These are phyloP conservation scores for Barnettozyma californica DNA, from an alignment of 805 yeast genomes.

Conservation along the genomic window DNA sequence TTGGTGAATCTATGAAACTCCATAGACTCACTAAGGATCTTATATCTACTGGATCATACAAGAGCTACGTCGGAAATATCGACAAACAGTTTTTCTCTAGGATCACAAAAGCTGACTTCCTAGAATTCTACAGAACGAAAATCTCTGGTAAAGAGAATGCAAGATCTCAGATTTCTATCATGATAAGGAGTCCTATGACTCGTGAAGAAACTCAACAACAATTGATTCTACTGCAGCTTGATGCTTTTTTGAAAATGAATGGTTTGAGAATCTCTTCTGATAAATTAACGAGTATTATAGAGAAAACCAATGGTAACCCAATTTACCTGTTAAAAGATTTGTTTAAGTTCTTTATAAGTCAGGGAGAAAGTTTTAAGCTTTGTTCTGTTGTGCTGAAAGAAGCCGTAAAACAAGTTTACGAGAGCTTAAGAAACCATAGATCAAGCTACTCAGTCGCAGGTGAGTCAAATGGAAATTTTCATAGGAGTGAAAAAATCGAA, in stretches of 20 bases:
- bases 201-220: constrained; percentile 33
- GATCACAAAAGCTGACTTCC: constrained; percentile 31
- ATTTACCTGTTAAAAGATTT: constrained; percentile 34
- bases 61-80: constrained; percentile 26
- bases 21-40: constrained; percentile 37
- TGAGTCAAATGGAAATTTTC: neutral
- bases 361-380: constrained; percentile 36
- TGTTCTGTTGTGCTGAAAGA: constrained; percentile 32
- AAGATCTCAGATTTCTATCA: constrained; percentile 36
- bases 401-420: constrained; percentile 25
- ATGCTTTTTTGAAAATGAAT: constrained; percentile 39
- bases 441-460: neutral
- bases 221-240: constrained; percentile 35
- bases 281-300: constrained; percentile 34
- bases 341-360: constrained; percentile 36
- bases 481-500: constrained; percentile 4
- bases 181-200: constrained; percentile 34
- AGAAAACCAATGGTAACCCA: constrained; percentile 34
- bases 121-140: constrained; percentile 29
- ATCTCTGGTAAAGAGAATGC: constrained; percentile 33
- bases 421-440: constrained; percentile 8
- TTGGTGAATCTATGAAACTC: constrained; percentile 26
- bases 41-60: constrained; percentile 16
- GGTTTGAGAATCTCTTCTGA: constrained; percentile 42
- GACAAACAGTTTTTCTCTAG: constrained; percentile 26